Conservation (phyloP, 2,329 filamentous ascomycete genomes). For the Epicoccum sorghinum region DNA sequence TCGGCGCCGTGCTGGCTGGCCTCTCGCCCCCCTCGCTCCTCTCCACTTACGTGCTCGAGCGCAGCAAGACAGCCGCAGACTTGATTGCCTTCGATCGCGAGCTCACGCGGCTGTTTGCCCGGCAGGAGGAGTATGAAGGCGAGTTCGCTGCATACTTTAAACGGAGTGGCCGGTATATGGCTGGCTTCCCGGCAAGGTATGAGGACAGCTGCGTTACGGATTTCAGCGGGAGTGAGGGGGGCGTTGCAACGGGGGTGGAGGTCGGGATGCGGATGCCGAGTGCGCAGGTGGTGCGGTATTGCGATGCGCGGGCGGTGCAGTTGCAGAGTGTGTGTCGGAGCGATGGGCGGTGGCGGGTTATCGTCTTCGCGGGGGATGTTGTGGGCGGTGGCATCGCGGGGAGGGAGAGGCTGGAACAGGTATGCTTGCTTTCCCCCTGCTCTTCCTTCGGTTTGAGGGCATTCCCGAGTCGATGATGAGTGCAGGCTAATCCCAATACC, state of each 20-base stretch:
- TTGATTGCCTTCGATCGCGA: slow-evolving; percentile 67
- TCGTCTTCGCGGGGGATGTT: slow-evolving; percentile 58
- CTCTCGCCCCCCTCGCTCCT: slow-evolving; percentile 62
- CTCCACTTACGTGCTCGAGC: slow-evolving; percentile 67
- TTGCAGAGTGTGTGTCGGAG: slow-evolving; percentile 57
- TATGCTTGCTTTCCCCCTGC: slow-evolving; percentile 24
- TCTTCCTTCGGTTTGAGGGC: too few species aligned
- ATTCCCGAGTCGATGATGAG: too few species aligned
- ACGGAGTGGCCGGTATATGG: slow-evolving; percentile 64
- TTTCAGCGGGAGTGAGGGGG: slow-evolving; percentile 37
- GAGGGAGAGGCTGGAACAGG: slow-evolving; percentile 46
- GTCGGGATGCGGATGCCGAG: slow-evolving; percentile 60
- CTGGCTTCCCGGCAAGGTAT: slow-evolving; percentile 64
- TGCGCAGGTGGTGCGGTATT: slow-evolving; percentile 64
- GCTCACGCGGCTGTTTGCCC: slow-evolving; percentile 60
- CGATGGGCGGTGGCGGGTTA: slow-evolving; percentile 59
- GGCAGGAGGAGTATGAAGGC: slow-evolving; percentile 52
- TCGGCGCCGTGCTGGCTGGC: slow-evolving; percentile 52
- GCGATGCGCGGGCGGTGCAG: slow-evolving; percentile 64
- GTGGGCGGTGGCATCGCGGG: slow-evolving; percentile 19
- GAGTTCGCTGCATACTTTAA: slow-evolving; percentile 64
- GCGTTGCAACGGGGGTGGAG: slow-evolving; percentile 45
- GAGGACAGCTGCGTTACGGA: slow-evolving; percentile 54
- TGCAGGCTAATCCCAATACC: neutral
- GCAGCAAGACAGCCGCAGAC: slow-evolving; percentile 54